A percentile compares a stretch with the other conserved stretches of the same genome.
phyloP scores from a whole-genome alignment of 2,329 filamentous ascomycete species.

The Penicillium thymicola region DNA sequence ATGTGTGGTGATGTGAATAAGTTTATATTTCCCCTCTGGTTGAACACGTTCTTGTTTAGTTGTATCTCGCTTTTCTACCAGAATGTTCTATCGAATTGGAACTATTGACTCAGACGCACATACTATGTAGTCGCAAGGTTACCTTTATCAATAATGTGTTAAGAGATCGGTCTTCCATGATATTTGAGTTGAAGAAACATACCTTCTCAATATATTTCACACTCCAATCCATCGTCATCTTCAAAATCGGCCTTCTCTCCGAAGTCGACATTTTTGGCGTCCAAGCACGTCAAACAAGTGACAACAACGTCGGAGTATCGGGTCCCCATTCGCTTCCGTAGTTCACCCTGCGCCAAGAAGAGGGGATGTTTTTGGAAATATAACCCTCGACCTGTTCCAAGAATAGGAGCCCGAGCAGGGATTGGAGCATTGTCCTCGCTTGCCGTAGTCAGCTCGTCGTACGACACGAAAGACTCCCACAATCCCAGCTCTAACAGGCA shows the following conservation, averaged over 20 bases:
- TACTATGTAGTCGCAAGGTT: neutral
- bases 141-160: neutral
- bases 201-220: too few relatives aligned
- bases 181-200: too few relatives aligned
- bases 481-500: slow-evolving; percentile 54
- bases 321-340: too few relatives aligned
- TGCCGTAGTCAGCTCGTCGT: too few relatives aligned
- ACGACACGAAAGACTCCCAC: neutral
- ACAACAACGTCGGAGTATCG: too few relatives aligned
- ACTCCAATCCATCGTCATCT: too few relatives aligned
- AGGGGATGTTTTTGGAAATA: neutral
- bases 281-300: too few relatives aligned
- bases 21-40: too few relatives aligned
- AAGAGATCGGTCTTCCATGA: neutral
- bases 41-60: too few relatives aligned
- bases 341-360: neutral
- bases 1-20: neutral
- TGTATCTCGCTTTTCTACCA: neutral
- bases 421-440: neutral
- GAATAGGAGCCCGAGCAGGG: neutral
- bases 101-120: neutral
- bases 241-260: too few relatives aligned
- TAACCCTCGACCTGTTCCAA: neutral
- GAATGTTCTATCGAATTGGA: neutral
- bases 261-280: too few relatives aligned